A percentile compares a stretch with the other conserved stretches of the same genome.
phyloP scores from a whole-genome alignment of 257 asterid species.

The Plantago elongata region DNA sequence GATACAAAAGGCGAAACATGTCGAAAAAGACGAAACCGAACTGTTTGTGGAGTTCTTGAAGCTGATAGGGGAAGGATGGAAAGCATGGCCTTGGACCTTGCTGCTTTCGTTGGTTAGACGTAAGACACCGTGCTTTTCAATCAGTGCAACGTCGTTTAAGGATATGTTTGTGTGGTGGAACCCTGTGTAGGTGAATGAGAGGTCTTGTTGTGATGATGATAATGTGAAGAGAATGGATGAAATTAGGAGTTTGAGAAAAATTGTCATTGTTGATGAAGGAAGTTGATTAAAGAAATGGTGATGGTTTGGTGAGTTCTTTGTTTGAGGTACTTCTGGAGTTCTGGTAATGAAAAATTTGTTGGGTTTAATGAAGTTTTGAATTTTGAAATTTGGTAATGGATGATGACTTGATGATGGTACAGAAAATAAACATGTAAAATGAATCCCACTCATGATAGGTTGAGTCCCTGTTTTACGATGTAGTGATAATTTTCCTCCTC shows the following conservation, averaged over 20 bases:
- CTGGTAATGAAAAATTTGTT: background rate
- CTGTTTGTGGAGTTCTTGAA: slow-evolving; percentile 47
- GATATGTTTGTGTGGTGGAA: slow-evolving; percentile 29
- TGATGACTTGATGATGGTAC: background rate
- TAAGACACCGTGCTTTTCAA: slow-evolving; percentile 35
- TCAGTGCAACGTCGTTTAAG: slow-evolving; percentile 36
- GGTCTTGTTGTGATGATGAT: slow-evolving; percentile 32
- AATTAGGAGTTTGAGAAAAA: slow-evolving; percentile 16
- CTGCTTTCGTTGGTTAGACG: slow-evolving; percentile 45
- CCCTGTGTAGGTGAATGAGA: slow-evolving; percentile 31
- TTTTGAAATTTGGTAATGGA: too few relatives aligned
- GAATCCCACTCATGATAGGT: slow-evolving; percentile 6
- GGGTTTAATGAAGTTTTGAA: background rate
- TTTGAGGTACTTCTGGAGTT: too few relatives aligned
- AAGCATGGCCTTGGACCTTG: slow-evolving; percentile 48
- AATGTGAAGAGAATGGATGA: slow-evolving; percentile 22
- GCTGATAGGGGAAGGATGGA: slow-evolving; percentile 38
- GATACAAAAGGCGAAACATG: slow-evolving; percentile 48
- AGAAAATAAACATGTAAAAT: slow-evolving; percentile 5
- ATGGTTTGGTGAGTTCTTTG: too few relatives aligned
- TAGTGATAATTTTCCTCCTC: too few relatives aligned
- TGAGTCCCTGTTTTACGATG: too few relatives aligned
- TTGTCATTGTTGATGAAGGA: slow-evolving; percentile 24
- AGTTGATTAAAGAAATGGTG: too few relatives aligned
- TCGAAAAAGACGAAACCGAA: slow-evolving; percentile 51